Evolutionary conservation across 2,329 filamentous ascomycete species (phyloP).

Genomic region (Aureobasidium namibiae): DNA sequence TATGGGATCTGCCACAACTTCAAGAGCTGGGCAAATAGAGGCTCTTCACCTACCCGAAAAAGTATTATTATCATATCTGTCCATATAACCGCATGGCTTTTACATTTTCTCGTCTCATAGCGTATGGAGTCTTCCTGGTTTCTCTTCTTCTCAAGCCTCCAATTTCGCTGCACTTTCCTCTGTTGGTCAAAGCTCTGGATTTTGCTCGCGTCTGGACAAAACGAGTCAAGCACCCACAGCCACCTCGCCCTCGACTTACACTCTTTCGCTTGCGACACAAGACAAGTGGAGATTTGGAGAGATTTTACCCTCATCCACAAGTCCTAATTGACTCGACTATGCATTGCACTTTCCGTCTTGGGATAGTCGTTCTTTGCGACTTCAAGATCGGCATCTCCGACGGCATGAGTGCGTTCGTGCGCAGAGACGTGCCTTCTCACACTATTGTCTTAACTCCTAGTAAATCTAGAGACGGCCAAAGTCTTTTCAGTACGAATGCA

Average conservation of each 20-base stretch:
- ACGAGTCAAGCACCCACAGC: not conserved
- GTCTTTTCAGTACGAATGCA: not conserved
- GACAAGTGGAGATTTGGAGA: not conserved
- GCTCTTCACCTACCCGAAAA: not conserved
- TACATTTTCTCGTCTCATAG: not conserved
- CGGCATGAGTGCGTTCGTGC: not conserved
- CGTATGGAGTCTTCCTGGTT: not conserved
- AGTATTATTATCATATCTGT: not conserved
- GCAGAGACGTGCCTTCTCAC: not conserved
- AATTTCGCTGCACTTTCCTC: not conserved
- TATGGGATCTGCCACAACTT: constrained; percentile 16
- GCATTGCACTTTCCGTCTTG: not conserved
- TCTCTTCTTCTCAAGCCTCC: not conserved
- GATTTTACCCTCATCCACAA: not conserved
- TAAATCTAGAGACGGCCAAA: not conserved
- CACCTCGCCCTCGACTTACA: not conserved
- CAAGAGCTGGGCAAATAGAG: constrained; percentile 11
- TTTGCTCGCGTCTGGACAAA: not conserved
- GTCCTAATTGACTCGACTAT: not conserved
- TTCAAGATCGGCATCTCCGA: not conserved
- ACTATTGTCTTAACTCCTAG: not conserved
- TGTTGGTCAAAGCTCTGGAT: not conserved
- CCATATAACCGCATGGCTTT: not conserved
- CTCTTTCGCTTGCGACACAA: not conserved
- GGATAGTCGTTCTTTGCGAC: not conserved